These are phyloP conservation scores for Discostella pseudostelligera DNA, from an alignment of 108 stramenopile species.

Conservation along the genomic window DNA sequence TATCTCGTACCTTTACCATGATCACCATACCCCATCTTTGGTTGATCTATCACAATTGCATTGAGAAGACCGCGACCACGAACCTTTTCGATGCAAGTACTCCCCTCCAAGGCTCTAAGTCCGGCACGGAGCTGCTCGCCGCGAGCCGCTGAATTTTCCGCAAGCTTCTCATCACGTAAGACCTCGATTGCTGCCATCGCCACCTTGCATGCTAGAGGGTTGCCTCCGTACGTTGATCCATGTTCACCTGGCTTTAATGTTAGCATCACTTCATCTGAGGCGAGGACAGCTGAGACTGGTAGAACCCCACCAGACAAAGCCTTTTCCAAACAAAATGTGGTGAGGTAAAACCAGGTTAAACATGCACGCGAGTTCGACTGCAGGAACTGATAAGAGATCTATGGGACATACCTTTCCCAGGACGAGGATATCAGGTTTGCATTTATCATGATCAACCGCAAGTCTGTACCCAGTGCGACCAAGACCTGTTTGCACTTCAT, in stretches of 20 bases:
- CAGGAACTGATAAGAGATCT: no score
- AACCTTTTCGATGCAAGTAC: constrained; percentile 69
- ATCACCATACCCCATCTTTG: constrained; percentile 83
- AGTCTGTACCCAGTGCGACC: constrained; percentile 93
- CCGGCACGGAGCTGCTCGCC: constrained; percentile 90
- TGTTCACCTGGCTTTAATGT: constrained; percentile 98
- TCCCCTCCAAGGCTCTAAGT: constrained; percentile 59
- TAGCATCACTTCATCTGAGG: constrained; percentile 94
- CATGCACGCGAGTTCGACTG: no score
- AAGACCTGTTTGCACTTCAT: constrained; percentile 99
- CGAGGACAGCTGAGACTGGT: constrained; percentile 97
- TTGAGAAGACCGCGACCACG: constrained; percentile 96
- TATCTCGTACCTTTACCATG: constrained; percentile 50
- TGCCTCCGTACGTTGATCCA: constrained; percentile 98
- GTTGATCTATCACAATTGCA: constrained; percentile 95
- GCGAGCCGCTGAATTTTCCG: constrained; percentile 79
- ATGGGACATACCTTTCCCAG: constrained; percentile 76
- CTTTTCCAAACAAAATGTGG: constrained; percentile 11
- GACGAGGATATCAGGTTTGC: constrained; percentile 95
- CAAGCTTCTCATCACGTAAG: constrained; percentile 92
- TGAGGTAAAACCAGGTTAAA: no score
- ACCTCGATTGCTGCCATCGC: constrained; percentile 95
- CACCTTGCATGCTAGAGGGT: constrained; percentile 98
- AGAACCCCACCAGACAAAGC: constrained; percentile 96
- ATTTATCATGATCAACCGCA: constrained; percentile 89